These are phyloP conservation scores for Vararia minispora DNA, from an alignment of 768 basidiomycete genomes.

Conservation along the genomic window DNA sequence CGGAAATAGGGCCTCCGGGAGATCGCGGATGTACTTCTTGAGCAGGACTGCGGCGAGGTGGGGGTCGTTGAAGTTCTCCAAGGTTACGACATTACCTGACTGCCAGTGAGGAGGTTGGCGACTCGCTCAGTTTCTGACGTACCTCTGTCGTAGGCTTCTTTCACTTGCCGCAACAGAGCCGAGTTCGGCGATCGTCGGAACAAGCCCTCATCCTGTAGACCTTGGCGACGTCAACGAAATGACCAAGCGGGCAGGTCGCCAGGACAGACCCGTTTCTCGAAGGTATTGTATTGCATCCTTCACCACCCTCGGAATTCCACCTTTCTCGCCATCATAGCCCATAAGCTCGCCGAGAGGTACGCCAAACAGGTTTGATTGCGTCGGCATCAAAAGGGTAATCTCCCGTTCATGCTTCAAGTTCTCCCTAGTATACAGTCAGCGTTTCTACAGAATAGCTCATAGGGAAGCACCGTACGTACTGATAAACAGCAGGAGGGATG, in stretches of 20 bases:
- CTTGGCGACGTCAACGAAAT: slow-evolving; percentile 18
- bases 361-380: slow-evolving; percentile 60
- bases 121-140: neutral
- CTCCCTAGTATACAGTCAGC: slow-evolving; percentile 38
- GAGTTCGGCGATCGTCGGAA: slow-evolving; percentile 78
- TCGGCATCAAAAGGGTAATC: slow-evolving; percentile 54
- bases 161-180: slow-evolving; percentile 55
- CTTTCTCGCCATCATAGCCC: slow-evolving; percentile 77
- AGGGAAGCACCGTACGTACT: slow-evolving; percentile 34
- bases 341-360: slow-evolving; percentile 75
- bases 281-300: slow-evolving; percentile 66
- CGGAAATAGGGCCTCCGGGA: slow-evolving; percentile 71
- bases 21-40: slow-evolving; percentile 76
- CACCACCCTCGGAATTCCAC: slow-evolving; percentile 70
- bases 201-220: slow-evolving; percentile 61
- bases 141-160: slow-evolving; percentile 83
- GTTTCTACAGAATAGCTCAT: neutral
- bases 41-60: slow-evolving; percentile 76
- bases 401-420: slow-evolving; percentile 65
- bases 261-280: slow-evolving; percentile 37
- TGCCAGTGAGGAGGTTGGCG: neutral
- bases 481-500: slow-evolving; percentile 72
- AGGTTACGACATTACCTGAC: slow-evolving; percentile 65
- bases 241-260: neutral
- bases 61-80: slow-evolving; percentile 67